Evolutionary conservation across 257 asterid species (phyloP).

Genomic region (Gentiana dahurica): DNA sequence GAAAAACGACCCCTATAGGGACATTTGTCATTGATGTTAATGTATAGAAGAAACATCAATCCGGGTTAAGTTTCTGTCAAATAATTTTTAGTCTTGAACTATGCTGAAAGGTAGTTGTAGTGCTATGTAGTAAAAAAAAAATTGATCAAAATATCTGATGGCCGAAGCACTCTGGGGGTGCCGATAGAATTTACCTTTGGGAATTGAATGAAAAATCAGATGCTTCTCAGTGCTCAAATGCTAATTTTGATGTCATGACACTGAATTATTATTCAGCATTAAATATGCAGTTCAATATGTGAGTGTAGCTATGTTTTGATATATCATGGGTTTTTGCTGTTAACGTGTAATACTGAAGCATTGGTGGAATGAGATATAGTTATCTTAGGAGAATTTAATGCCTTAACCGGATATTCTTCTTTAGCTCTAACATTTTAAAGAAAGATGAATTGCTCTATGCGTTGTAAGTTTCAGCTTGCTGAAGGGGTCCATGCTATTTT

Average conservation of each 20-base stretch:
- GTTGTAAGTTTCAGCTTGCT: background rate
- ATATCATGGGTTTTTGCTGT: background rate
- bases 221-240: background rate
- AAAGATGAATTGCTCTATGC: no score
- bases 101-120: no score
- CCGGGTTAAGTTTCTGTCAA: no score
- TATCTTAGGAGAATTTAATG: background rate
- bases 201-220: background rate
- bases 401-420: background rate
- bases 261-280: no score
- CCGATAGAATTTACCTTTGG: background rate
- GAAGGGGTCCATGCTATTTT: background rate
- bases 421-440: background rate
- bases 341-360: background rate
- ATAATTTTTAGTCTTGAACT: no score
- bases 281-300: no score
- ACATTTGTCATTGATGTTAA: background rate
- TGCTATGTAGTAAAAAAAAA: no score
- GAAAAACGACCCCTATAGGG: constrained; percentile 29
- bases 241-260: background rate
- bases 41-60: no score
- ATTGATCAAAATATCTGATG: background rate
- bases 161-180: background rate
- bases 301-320: no score
- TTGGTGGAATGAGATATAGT: background rate